A percentile compares a stretch with the other conserved stretches of the same genome.
Evolutionary conservation across 805 yeast species (phyloP).

Genomic region (Candida vaughaniae): DNA sequence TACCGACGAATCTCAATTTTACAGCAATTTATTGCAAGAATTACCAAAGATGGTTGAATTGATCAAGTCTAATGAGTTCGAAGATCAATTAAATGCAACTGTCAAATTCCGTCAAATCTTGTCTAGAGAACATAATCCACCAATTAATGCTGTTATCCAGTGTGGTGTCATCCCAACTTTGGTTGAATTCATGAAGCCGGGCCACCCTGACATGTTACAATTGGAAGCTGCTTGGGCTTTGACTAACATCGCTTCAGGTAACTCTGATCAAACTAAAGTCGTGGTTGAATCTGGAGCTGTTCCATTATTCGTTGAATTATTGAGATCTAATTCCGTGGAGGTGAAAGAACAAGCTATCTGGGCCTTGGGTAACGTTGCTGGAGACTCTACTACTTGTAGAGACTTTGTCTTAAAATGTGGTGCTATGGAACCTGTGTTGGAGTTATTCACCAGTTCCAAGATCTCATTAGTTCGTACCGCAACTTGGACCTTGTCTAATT

Average conservation of each 20-base stretch:
- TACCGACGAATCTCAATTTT: constrained; percentile 45
- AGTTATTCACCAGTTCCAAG: constrained; percentile 74
- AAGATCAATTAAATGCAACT: constrained; percentile 83
- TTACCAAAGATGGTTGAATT: constrained; percentile 84
- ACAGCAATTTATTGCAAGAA: constrained; percentile 50
- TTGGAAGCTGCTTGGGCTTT: constrained; percentile 99
- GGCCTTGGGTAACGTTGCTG: constrained; percentile 99
- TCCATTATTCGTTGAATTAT: constrained; percentile 80
- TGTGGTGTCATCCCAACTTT: constrained; percentile 91
- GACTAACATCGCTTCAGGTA: constrained; percentile 95
- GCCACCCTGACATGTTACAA: constrained; percentile 83
- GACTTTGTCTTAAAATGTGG: constrained; percentile 82
- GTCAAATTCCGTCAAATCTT: constrained; percentile 90
- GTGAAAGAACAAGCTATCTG: constrained; percentile 98
- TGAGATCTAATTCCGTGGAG: constrained; percentile 79
- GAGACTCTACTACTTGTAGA: constrained; percentile 88
- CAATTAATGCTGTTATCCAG: constrained; percentile 89
- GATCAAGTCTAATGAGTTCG: constrained; percentile 72
- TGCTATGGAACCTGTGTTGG: constrained; percentile 86
- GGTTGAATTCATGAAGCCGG: constrained; percentile 73
- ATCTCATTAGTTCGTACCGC: constrained; percentile 94
- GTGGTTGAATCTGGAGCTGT: constrained; percentile 95
- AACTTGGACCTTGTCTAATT: constrained; percentile 95
- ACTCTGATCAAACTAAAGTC: constrained; percentile 81
- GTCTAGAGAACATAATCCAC: constrained; percentile 94